Conservation (phyloP, 2,329 filamentous ascomycete genomes). For the Colletotrichum theobromicola region DNA sequence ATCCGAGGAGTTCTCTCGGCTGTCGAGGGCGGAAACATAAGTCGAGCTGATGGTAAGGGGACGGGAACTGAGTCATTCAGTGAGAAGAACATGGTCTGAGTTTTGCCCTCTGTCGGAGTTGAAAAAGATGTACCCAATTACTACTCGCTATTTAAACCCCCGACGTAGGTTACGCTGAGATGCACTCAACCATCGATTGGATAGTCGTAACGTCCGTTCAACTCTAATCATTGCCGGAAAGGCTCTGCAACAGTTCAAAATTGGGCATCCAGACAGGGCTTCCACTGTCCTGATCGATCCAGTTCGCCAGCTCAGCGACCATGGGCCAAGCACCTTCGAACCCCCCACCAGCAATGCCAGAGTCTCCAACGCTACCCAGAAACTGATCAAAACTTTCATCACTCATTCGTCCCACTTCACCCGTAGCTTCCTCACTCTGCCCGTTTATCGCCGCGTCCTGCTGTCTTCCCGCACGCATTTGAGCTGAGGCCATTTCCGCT, state of each 20-base stretch:
- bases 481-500: constrained; percentile 10
- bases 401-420: neutral
- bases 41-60: neutral
- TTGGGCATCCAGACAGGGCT: constrained; percentile 34
- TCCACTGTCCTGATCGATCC: constrained; percentile 33
- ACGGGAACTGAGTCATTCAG: neutral
- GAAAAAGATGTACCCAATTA: neutral
- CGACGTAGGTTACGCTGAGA: accelerated
- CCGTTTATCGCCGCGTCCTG: neutral
- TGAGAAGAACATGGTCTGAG: neutral
- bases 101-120: neutral
- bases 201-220: neutral
- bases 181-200: neutral
- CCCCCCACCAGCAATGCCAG: neutral
- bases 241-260: constrained; percentile 32
- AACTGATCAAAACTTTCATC: neutral
- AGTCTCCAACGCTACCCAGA: neutral
- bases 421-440: neutral
- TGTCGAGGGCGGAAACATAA: neutral
- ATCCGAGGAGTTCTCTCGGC: neutral
- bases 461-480: neutral
- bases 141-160: neutral
- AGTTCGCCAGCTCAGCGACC: constrained; percentile 32
- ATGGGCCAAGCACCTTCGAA: constrained; percentile 30
- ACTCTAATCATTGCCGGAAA: constrained; percentile 7